Evolutionary conservation across 2,329 filamentous ascomycete genomes (phyloP).

Genomic region (Septoria linicola): DNA sequence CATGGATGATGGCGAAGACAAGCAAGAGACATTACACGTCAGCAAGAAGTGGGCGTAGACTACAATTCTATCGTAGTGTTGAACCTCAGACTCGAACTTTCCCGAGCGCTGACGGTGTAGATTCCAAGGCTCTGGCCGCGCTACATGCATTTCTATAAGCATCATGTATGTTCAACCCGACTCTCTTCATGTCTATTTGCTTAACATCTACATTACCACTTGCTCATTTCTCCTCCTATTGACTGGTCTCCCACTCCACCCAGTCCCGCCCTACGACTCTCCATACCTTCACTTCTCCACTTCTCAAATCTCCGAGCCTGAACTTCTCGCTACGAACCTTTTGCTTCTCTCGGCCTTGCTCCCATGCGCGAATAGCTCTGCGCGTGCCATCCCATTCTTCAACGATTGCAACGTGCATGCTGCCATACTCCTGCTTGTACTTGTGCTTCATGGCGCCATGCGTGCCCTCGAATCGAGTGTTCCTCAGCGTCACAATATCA

Average conservation of each 20-base stretch:
- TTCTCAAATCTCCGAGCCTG: slow-evolving; percentile 85
- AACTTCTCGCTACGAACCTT: slow-evolving; percentile 85
- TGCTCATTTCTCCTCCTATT: slow-evolving; percentile 1
- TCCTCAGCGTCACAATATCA: slow-evolving; percentile 89
- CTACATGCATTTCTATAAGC: slow-evolving; percentile 14
- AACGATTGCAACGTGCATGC: slow-evolving; percentile 82
- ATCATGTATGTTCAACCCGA: background rate
- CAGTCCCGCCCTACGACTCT: slow-evolving; percentile 87
- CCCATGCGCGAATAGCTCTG: slow-evolving; percentile 94
- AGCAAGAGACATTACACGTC: background rate
- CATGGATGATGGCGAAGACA: background rate
- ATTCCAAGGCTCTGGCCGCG: no score
- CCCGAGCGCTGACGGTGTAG: no score
- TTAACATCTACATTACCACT: slow-evolving; percentile 9
- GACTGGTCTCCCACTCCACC: slow-evolving; percentile 75
- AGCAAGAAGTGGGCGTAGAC: no score
- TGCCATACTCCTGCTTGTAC: slow-evolving; percentile 73
- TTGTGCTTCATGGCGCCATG: slow-evolving; percentile 87
- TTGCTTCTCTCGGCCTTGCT: slow-evolving; percentile 92
- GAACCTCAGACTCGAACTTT: no score
- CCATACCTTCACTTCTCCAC: slow-evolving; percentile 97
- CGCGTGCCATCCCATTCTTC: slow-evolving; percentile 98
- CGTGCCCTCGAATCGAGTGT: slow-evolving; percentile 89
- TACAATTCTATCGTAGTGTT: no score
- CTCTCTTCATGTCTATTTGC: background rate